Base-by-base conservation (phyloP, 352 stramenopile genomes). In the Phytopythium sindhum region DNA sequence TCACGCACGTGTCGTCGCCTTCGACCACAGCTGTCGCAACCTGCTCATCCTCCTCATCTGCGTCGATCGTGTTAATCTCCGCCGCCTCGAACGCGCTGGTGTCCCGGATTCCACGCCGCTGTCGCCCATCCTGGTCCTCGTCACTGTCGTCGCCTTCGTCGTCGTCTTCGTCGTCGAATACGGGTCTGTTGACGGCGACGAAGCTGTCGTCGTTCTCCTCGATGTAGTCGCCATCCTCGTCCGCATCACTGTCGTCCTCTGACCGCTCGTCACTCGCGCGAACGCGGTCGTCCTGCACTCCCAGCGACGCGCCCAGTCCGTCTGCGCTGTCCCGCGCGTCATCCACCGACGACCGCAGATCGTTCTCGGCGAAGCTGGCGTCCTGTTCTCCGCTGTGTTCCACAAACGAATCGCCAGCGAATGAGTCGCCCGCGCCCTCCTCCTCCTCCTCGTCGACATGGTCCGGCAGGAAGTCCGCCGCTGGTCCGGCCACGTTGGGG, bases 141-240 rank as follows among this genome's bases (percentile, higher is more conserved):
- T 35, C 33, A 15, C 37, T 37, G 23, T 29, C 24, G 48, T 60
- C 44, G n/a, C 35, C 35, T 11, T 42, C 35, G 5, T 62, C 51
- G 7, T 58, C 52, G 6, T 58, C 52, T 0, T 61, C 39, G 42
- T 61, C 23, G 24, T 44, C 31, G 21, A 33, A 51, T 2, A 35
- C 37, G 5, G 37, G 56, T 0, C 51, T 11, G 51, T 57, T 23
- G 14, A 57, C 51, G 26, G 29, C 51, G 28, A 39, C 31, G 51
- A 57, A 57, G 51, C 51, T 57, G 29, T 57, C 51, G 51, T 57
- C 51, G 29, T 57, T 44, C 56, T 61, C 56, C 31, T 61, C 21
- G 19, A 50, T 61, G 28, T 61, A 52, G 56, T 63, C 23, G n/a
- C 12, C 26, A 14, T 33, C 41, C 2, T 28, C 51, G 15, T 57